phyloP scores from a whole-genome alignment of 2,329 filamentous ascomycete species.

The Cladorrhinum sp. region DNA sequence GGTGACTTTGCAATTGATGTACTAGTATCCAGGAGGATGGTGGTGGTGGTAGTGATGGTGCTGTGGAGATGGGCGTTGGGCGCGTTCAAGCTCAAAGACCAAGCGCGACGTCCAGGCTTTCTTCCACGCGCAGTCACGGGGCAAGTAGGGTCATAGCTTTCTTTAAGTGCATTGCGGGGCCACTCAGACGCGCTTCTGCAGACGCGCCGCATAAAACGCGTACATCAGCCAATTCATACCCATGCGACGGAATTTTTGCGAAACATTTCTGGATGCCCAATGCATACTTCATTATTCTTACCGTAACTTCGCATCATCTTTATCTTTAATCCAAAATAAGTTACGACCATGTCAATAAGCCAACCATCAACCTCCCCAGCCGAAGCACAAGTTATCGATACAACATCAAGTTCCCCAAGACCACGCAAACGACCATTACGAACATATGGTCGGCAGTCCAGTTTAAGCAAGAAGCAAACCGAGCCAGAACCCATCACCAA shows the following conservation, averaged over 20 bases:
- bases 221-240: neutral
- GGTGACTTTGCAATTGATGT: too few relatives aligned
- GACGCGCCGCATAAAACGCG: slow-evolving; percentile 13
- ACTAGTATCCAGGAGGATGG: neutral
- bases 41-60: neutral
- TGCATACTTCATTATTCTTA: neutral
- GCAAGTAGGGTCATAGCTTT: slow-evolving; percentile 14
- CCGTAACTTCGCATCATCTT: neutral
- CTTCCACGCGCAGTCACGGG: neutral
- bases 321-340: neutral
- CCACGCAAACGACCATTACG: slow-evolving; percentile 33
- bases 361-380: neutral
- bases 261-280: neutral
- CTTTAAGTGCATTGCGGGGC: neutral
- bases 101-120: too few relatives aligned
- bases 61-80: neutral
- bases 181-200: slow-evolving; percentile 1
- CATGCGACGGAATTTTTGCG: neutral
- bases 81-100: neutral
- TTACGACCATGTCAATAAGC: slow-evolving; percentile 4
- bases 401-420: neutral
- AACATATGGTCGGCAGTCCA: slow-evolving; percentile 37
- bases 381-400: neutral
- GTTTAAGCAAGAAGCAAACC: slow-evolving; percentile 20
- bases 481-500: slow-evolving; percentile 10